Evolutionary conservation across 2,329 filamentous ascomycete species (phyloP), one percentile per base, ranked within the genome.

Genomic region (Dothideomycetes sp.): DNA sequence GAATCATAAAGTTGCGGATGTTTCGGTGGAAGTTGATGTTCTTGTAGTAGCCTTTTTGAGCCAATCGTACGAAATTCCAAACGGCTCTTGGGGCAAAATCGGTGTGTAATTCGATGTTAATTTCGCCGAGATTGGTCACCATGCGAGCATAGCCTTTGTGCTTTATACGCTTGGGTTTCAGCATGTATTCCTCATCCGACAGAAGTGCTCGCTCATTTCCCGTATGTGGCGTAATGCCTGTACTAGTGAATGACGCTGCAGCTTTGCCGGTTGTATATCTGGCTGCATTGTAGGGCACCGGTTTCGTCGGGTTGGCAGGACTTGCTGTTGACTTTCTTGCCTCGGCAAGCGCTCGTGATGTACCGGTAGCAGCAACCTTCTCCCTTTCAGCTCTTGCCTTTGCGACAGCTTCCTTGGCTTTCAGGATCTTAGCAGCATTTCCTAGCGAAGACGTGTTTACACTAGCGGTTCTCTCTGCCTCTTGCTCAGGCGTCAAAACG

Each of bases 1-100:
- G 91, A 27, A 98, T 84, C 91, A 98, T 98, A 59, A 98, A 98
- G 52, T 84, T 85, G 44, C 80, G 80, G 53, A 98, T 95, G 59
- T 93, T 95, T 47, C 91, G 79, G 62, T 98, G 91, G 58, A 98
- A 98, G 10, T 73, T 62, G 2, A 94, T 80, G 48, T 76, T 76
- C 37, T 77, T 78, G 66, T 96, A 98, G 63, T 94, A 95, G 1
- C 89, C 89, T 50, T 82, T 84, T 56, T 94, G 83, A 1, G 87
- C 78, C 4, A 98, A 68, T 42, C 83, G 80, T 38, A 94, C 76
- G 56, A 98, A 98, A 61, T 98, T 98, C 86, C 89, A 98, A 2
- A 96, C 91, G 0, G 91, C 87, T 52, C 83, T 84, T 1, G 91
- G 91, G 2, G 91, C 88, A 41, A 81, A 84, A 57, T 98, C 91